These are phyloP conservation scores for Omphalotus guepiniiformis DNA, from an alignment of 768 basidiomycete species.

Conservation along the genomic window DNA sequence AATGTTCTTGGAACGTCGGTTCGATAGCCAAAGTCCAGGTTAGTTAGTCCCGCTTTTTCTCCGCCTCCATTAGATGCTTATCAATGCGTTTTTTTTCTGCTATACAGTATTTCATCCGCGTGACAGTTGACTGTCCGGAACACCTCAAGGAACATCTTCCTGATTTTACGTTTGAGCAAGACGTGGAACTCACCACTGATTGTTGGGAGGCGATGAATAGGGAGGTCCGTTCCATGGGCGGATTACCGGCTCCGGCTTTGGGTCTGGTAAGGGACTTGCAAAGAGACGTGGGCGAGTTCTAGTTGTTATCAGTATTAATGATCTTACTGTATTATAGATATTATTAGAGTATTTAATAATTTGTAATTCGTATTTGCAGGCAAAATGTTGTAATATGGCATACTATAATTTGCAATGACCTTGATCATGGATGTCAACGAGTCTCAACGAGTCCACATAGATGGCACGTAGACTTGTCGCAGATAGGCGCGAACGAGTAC, in stretches of 20 bases:
- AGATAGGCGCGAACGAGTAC: no score
- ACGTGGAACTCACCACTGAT: conserved; percentile 27
- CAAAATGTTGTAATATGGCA: no score
- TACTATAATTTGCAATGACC: no score
- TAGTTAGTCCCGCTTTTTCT: background rate
- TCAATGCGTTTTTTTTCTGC: background rate
- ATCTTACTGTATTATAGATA: no score
- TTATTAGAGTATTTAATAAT: no score
- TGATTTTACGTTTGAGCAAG: conserved; percentile 20
- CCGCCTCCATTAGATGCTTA: background rate
- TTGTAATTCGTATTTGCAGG: no score
- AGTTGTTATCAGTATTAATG: no score
- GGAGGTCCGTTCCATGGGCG: conserved; percentile 23
- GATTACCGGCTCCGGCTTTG: conserved; percentile 26
- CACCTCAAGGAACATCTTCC: conserved; percentile 21
- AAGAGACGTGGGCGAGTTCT: no score
- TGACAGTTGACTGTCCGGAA: conserved; percentile 19
- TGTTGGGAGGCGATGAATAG: conserved; percentile 23
- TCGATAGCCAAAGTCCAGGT: background rate
- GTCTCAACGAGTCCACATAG: no score
- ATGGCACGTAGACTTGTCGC: no score
- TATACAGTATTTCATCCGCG: conserved; percentile 25
- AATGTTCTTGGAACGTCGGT: conserved; percentile 5
- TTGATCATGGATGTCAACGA: no score
- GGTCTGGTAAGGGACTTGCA: conserved; percentile 16